Conservation (phyloP, 495 filamentous ascomycete genomes). For the Aspergillus heteromorphus region DNA sequence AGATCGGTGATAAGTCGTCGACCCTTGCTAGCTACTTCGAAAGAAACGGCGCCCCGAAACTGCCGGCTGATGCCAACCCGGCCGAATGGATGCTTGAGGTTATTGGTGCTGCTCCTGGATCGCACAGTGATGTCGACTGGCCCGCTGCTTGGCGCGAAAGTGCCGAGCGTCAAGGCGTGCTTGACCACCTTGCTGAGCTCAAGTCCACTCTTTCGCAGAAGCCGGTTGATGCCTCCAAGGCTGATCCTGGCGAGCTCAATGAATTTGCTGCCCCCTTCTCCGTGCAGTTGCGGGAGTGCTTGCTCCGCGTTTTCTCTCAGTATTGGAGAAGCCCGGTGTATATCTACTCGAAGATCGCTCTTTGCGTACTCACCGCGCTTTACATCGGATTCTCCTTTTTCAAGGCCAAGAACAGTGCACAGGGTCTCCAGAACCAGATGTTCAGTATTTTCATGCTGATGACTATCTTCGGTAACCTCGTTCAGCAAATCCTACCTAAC, state of each 20-base stretch:
- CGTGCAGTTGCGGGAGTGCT: constrained; percentile 48
- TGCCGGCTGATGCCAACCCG: constrained; percentile 74
- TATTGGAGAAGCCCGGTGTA: constrained; percentile 59
- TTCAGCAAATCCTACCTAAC: constrained; percentile 73
- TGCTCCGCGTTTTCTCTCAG: constrained; percentile 49
- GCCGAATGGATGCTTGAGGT: constrained; percentile 97
- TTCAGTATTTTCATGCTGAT: constrained; percentile 87
- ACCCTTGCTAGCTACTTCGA: constrained; percentile 77
- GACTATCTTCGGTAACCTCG: constrained; percentile 74
- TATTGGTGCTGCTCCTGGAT: constrained; percentile 86
- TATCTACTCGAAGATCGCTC: constrained; percentile 52
- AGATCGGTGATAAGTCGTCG: constrained; percentile 74
- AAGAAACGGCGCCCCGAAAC: constrained; percentile 61
- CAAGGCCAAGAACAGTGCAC: constrained; percentile 62
- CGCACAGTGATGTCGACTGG: constrained; percentile 75
- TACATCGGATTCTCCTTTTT: constrained; percentile 95
- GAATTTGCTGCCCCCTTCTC: constrained; percentile 53
- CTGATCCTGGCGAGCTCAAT: constrained; percentile 29
- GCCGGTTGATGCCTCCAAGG: constrained; percentile 24
- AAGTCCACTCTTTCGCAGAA: constrained; percentile 53
- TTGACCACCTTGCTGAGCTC: constrained; percentile 63
- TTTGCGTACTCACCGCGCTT: constrained; percentile 49
- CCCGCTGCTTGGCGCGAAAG: constrained; percentile 71
- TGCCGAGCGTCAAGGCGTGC: constrained; percentile 61
- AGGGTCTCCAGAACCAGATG: constrained; percentile 88